Base-by-base conservation (phyloP, 2,329 filamentous ascomycete species). In the Colletotrichum euphorbiae region DNA sequence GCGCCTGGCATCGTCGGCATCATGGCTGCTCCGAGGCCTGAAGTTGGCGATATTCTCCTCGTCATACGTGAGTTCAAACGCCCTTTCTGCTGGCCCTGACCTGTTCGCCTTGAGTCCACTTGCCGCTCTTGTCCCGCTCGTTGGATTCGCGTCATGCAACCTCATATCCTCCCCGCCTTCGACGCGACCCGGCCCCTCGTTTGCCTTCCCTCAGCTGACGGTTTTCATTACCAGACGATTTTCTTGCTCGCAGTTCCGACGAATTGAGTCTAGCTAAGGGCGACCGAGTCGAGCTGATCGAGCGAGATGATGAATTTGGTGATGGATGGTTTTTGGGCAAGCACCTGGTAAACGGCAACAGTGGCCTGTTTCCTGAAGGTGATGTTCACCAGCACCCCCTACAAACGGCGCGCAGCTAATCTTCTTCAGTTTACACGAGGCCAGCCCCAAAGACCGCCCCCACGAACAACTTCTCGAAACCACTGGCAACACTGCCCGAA, bases 191-290 rank as follows among this genome's bases (percentile, higher is more conserved):
- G 33, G 46, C 24, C 48, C 52, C 56, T 24, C 40, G 33, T 15
- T 31, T 19, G 28, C 8, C 17, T 54, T 13, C 6, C 15, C 21
- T 28, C 50, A 67, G 52, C 57, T 70, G 42, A 57, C 40, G 15
- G 33, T 3, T 52, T 48, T 45, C 64, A 50, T 8, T 24, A 36
- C 40, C 67, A 97, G 93, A 99, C 81, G 94, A 98, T 80, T 98
- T 99, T 79, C 84, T 90, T 73, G 94, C 95, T 66, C 90, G 96
- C 73, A 97, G 94, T 79, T 91, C 93, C 66, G 96, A 99, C 81
- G 96, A 99, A 84, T 85, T 99, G 76, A 97, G 89, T 73, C 85
- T 99, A 72, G 84, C 89, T 62, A 97, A 97, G 76, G 94, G 92
- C 73, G 92, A 96, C 75, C 89, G 91, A 71, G 91, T 97, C 70